Base-by-base conservation (phyloP, 768 basidiomycete genomes). In the Candolleomyces eurysporus region DNA sequence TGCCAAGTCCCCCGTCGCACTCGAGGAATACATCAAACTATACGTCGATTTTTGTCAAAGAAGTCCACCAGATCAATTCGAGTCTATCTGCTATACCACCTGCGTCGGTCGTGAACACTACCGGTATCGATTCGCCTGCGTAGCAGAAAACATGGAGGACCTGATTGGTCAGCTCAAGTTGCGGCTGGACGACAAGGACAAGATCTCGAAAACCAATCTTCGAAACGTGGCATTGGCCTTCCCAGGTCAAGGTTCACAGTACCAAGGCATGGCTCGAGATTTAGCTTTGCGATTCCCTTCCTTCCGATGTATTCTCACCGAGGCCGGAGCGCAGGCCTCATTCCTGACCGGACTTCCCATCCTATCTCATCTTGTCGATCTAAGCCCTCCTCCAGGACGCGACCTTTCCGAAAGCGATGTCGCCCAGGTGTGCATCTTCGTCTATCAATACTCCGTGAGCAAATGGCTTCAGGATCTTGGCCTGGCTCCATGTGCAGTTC, bases 201-300 rank as follows among this genome's bases (percentile, higher is more conserved):
- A 58, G 5, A 57, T 62, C 9, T 17, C 64, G 5, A 4, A 59
- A 2, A 22, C 64, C 40, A 46, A 61, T 43, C 58, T 57, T 13
- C 57, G 65, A 42, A 64, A 61, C 61, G 66, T 73, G 40, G 63
- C 73, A 26, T 66, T 75, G 19, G 75, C 66, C 5, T 77, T 77
- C 67, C 73, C 76, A 19, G 76, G 76, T 4, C 76, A 77, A 66
- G 75, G 75, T 21, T 71, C 72, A 21, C 76, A 77, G 58, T 76
- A 72, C 52, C 68, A 70, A 62, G 74, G 74, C 5, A 76, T 77
- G 75, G 76, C 72, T 43, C 67, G 66, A 7, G 68, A 71, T 48
- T 67, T 76, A n/a, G 64, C 71, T 2, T 67, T 57, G 19, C 67
- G 68, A 31, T 76, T 68, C 57, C 61, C 71, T 4, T 67, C 67